Evolutionary conservation across 116 monocot genomes (phyloP), one percentile per base, ranked within the genome.

Genomic region (Dioscorea cayenensis): DNA sequence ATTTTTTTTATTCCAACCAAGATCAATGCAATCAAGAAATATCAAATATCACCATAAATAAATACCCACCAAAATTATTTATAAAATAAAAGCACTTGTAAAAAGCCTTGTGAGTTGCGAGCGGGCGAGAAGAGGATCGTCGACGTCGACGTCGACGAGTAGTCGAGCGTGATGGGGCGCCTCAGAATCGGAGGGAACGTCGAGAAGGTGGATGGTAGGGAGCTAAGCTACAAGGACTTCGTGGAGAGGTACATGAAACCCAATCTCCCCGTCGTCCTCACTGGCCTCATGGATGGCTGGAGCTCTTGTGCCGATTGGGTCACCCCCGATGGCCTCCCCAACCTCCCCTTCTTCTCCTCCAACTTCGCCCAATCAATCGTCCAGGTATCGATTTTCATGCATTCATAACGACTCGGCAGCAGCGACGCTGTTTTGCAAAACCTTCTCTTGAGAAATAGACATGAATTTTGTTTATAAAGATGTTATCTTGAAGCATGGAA

Each of bases 201-300:
- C 49, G 99, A 94, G 73, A 86, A 84, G 78, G 87, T 94, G 66
- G 82, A 94, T 75, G 94, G 91, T 16, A 73, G 78, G 51, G 55
- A 67, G 13, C 71, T 99, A 29, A 76, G 66, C 51, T 99, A 91
- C 78, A 49, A 59, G 1, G 83, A 91, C 14, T 99, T 99, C 71
- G 79, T 77, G 14, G 78, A 85, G 60, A 82, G 83, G 28, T 99
- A 82, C 68, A 65, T 99, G 60, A 75, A 62, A 82, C 64, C 67
- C 59, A 99, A 99, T 79, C 66, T 49, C 62, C 99, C 99, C 28
- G 99, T 99, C 35, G 76, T 99, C 3, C 83, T 99, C 61, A 94
- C 94, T 19, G 94, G 91, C 5, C 80, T 99, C 29, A 91, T 83
- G 80, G 81, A 85, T 16, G 82, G 60, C 20, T 99, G 99, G 94